Evolutionary conservation across 75 land plant genomes (phyloP), one percentile per base, ranked within the genome.

Genomic region (Ceratopteris richardii): DNA sequence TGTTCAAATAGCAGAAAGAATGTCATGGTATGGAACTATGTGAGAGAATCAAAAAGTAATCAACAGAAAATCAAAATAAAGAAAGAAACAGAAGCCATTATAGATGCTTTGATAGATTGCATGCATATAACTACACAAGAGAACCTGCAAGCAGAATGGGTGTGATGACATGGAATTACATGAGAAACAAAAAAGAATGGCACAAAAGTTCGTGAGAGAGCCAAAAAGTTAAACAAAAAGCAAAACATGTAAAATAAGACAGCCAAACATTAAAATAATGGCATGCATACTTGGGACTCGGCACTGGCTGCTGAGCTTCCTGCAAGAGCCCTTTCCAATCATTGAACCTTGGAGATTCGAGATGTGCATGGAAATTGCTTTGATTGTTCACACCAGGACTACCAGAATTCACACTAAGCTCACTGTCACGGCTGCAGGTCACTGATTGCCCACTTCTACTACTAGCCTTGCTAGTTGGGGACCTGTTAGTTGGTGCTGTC

Each of bases 391-490:
- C 40, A 21, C 66, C 47, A 48, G 56, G 66, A 58, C 86, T 76
- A 53, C 55, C 71, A 40, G 72, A 79, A 33, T 67, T 80, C 51
- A 85, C 81, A 56, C 87, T 91, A 14, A 57, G 61, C 43, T 65
- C 78, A 48, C 79, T 76, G 22, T 63, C 66, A 50, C 58, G 60
- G 54, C 83, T 76, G 57, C 71, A 58, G 10, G 59, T 41, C 23
- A 65, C 53, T 17, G 83, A 65, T 36, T 37, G 63, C 25, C 76
- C 80, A 54, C 81, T 74, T 16, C 59, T 47, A 26, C 60, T 59
- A 20, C 68, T 65, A 18, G 53, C 72, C 21, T 74, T 82, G 62
- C 67, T 84, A 1, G 80, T 85, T 27, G 97, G 82, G 29, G 46
- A 55, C 61, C 74, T 82, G 62, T 67, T 75, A 61, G 71, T 82